phyloP scores from a whole-genome alignment of 2,329 filamentous ascomycete genomes.

The Myriangium duriaei region DNA sequence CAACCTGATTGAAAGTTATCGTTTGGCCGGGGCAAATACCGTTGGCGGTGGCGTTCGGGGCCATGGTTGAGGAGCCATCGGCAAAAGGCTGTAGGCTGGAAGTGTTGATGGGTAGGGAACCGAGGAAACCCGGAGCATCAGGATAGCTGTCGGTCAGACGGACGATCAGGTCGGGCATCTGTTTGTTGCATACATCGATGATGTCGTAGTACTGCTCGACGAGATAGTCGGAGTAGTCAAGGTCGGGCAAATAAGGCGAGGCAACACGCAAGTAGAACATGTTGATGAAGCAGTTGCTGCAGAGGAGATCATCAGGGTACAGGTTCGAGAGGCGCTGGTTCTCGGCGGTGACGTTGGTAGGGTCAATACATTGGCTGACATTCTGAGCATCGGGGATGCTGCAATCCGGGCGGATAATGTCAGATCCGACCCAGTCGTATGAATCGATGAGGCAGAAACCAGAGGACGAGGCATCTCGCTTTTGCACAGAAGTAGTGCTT shows the following conservation, averaged over 20 bases:
- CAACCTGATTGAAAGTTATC: background rate
- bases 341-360: constrained; percentile 1
- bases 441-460: constrained; percentile 3
- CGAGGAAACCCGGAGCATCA: background rate
- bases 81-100: background rate
- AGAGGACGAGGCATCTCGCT: background rate
- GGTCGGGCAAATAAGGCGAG: constrained; percentile 15
- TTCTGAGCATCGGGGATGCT: constrained; percentile 1
- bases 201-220: constrained; percentile 17
- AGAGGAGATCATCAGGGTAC: constrained; percentile 13
- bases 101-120: background rate
- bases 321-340: constrained; percentile 11
- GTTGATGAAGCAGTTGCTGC: constrained; percentile 16
- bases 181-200: constrained; percentile 13
- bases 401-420: constrained; percentile 3
- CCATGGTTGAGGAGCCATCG: background rate
- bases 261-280: constrained; percentile 13
- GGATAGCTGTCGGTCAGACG: constrained; percentile 1
- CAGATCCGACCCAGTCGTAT: constrained; percentile 1
- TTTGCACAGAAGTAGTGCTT: background rate
- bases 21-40: background rate
- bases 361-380: constrained; percentile 5
- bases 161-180: constrained; percentile 1
- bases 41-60: background rate
- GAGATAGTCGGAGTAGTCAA: constrained; percentile 17